Base-by-base conservation (phyloP, 345 rosid species). In the Eutrema japonicum region DNA sequence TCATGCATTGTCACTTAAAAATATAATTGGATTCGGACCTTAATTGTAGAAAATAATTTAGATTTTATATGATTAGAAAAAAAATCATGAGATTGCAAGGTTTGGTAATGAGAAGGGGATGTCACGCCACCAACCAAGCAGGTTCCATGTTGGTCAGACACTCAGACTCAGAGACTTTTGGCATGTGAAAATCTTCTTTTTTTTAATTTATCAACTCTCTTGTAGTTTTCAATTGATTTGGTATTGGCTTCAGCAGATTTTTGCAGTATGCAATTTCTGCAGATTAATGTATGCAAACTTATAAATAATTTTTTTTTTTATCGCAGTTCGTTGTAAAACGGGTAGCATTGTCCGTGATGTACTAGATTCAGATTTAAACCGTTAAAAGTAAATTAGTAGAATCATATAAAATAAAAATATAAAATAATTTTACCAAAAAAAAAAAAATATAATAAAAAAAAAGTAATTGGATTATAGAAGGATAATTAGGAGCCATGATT, bases 401-500 rank as follows among this genome's bases (percentile, higher is more conserved):
- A 80, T 47, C 66, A 5, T 32, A 38, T 32, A 32, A 81, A 51
- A 66, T 13, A 16, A 35, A 3, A 13, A n/a, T 2, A 3, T 16
- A 16, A 16, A 16, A 16, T 16, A 16, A 16, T 16, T 16, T 16
- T 16, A 16, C 16, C 16, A 16, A 16, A 16, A 16, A 16, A 16
- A 33, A 48, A 10, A 8, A n/a, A n/a, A n/a, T n/a, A n/a, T n/a
- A n/a, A n/a, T n/a, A 16, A 16, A 16, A 16, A 16, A 33, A 48
- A 10, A 8, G 63, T 40, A 57, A 63, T 61, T 70, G 58, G 59
- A 70, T 14, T 22, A 69, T 66, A 61, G 18, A 10, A 41, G 33
- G 41, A 42, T 42, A 61, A 9, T 49, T 58, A 77, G 70, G 33
- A 74, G 41, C 70, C 52, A 75, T 79, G 82, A 81, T 68, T 76